These are phyloP conservation scores for Pseudotsuga menziesii DNA, from an alignment of 75 land plant genomes.

Conservation along the genomic window DNA sequence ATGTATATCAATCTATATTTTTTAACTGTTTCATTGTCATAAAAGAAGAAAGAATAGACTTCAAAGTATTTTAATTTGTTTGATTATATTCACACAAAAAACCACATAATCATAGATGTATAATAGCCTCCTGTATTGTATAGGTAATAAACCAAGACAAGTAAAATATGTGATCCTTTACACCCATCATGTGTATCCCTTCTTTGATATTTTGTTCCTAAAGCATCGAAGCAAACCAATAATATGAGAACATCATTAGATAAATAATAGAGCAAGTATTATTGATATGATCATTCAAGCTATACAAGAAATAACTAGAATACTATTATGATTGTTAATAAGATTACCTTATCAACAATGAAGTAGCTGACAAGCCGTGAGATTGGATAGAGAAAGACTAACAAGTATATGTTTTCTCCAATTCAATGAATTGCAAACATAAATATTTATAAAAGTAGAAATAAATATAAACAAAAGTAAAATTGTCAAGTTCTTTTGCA, in stretches of 20 bases:
- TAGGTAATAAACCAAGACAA: conserved; percentile 76
- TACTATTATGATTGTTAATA: not conserved
- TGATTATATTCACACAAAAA: too few species aligned
- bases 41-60: too few species aligned
- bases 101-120: not conserved
- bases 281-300: not conserved
- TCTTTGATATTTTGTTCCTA: conserved; percentile 85
- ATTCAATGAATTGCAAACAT: not conserved
- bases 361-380: conserved; percentile 74
- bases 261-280: not conserved
- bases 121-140: conserved; percentile 38
- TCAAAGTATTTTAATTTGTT: too few species aligned
- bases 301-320: not conserved
- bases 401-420: conserved; percentile 44
- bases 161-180: conserved; percentile 54
- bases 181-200: conserved; percentile 77
- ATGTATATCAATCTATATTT: too few species aligned
- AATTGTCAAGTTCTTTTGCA: not conserved
- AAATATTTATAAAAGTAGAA: not conserved
- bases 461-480: not conserved
- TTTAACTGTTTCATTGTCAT: too few species aligned
- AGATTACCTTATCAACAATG: conserved; percentile 64
- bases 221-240: not conserved
- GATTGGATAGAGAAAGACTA: conserved; percentile 75
- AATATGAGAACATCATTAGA: not conserved